Conservation (phyloP, 352 stramenopile species). For the Phytophthora vignae region DNA sequence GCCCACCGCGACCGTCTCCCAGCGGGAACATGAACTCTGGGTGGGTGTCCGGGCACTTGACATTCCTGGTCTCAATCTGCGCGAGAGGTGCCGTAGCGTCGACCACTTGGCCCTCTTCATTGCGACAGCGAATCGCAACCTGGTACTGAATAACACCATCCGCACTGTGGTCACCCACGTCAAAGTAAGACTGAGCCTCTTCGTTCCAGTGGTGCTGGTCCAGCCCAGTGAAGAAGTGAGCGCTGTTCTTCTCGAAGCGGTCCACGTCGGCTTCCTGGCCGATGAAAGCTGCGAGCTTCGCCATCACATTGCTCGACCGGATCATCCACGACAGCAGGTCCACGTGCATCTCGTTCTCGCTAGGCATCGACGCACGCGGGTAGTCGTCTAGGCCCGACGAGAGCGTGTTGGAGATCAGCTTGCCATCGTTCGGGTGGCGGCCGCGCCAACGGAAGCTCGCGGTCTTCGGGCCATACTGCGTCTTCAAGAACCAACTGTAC, state of each 20-base stretch:
- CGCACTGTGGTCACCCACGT: slow-evolving; percentile 82
- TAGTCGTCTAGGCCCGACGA: slow-evolving; percentile 95
- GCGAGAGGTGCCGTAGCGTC: slow-evolving; percentile 51
- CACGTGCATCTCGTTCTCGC: slow-evolving; percentile 88
- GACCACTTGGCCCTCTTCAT: slow-evolving; percentile 49
- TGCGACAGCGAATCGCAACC: slow-evolving; percentile 73
- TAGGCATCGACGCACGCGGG: slow-evolving; percentile 79
- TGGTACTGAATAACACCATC: slow-evolving; percentile 75
- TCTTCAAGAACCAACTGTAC: slow-evolving; percentile 82
- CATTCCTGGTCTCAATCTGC: slow-evolving; percentile 43
- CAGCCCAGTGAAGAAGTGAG: slow-evolving; percentile 54
- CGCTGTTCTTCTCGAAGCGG: slow-evolving; percentile 41
- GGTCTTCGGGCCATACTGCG: slow-evolving; percentile 56
- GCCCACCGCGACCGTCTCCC: slow-evolving; percentile 76
- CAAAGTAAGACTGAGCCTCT: slow-evolving; percentile 71
- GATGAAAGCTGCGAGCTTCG: slow-evolving; percentile 53
- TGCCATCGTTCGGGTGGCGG: slow-evolving; percentile 66
- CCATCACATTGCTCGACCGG: slow-evolving; percentile 66
- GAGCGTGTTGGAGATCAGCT: slow-evolving; percentile 92
- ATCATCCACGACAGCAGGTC: slow-evolving; percentile 94
- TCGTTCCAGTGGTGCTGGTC: slow-evolving; percentile 81
- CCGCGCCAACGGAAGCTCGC: slow-evolving; percentile 87
- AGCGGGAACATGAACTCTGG: slow-evolving; percentile 81
- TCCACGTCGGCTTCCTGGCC: slow-evolving; percentile 33
- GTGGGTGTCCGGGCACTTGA: slow-evolving; percentile 65